phyloP scores from a whole-genome alignment of 768 basidiomycete genomes.

The Xerocomellus amylosporus region DNA sequence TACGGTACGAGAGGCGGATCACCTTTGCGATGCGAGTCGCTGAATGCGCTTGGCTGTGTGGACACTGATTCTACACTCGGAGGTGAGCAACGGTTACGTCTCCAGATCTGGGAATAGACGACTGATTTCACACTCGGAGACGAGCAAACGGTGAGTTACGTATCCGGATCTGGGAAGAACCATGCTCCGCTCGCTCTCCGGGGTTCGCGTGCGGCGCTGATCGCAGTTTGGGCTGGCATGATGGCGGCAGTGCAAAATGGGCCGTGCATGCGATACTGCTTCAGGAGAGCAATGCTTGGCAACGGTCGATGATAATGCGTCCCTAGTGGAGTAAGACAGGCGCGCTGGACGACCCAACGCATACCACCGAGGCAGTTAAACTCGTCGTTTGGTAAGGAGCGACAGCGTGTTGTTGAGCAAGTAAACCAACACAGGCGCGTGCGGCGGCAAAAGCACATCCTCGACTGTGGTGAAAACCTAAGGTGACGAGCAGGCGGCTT shows the following conservation, averaged over 20 bases:
- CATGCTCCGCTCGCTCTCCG: neutral
- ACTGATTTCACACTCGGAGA: neutral
- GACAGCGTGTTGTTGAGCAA: neutral
- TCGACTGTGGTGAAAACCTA: too few species aligned
- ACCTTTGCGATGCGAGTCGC: neutral
- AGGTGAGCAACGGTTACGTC: neutral
- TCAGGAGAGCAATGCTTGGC: neutral
- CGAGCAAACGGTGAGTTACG: conserved; percentile 1
- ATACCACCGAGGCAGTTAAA: neutral
- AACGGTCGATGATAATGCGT: neutral
- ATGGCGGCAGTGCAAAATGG: neutral
- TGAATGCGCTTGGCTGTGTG: neutral
- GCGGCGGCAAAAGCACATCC: neutral
- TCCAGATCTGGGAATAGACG: neutral
- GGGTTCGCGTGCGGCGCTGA: conserved; percentile 7
- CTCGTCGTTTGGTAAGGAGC: neutral
- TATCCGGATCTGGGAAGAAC: neutral
- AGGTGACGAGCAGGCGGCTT: too few species aligned
- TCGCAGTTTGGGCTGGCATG: conserved; percentile 1
- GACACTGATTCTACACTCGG: too few species aligned
- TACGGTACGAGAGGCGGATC: conserved; percentile 6
- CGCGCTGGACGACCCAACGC: neutral
- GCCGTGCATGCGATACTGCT: conserved; percentile 3
- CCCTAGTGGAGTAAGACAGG: conserved; percentile 1
- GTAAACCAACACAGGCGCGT: neutral